Conservation (phyloP, 805 yeast genomes). For the Danielozyma ontarioensis region DNA sequence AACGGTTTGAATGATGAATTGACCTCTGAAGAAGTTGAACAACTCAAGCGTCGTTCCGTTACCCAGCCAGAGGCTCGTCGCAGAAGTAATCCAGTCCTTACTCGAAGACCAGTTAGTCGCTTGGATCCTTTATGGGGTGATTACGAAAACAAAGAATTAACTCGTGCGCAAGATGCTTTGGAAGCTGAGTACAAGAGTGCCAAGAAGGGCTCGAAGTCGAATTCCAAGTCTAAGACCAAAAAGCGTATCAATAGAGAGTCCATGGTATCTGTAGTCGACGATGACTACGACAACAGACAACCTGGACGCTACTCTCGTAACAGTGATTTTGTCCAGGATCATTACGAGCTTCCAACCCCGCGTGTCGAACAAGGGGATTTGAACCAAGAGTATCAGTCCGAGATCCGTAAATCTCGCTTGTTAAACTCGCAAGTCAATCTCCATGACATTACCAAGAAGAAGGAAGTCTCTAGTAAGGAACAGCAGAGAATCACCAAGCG, state of each 20-base stretch:
- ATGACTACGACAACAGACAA: constrained; percentile 9
- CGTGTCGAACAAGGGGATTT: constrained; percentile 29
- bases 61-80: constrained; percentile 35
- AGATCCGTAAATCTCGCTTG: constrained; percentile 39
- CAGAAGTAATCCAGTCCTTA: constrained; percentile 33
- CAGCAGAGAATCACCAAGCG: background rate
- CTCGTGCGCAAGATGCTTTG: constrained; percentile 38
- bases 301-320: constrained; percentile 16
- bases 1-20: constrained; percentile 25
- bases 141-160: constrained; percentile 44
- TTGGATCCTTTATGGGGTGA: constrained; percentile 54
- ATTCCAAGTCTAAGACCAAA: constrained; percentile 3
- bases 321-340: constrained; percentile 5
- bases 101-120: constrained; percentile 52
- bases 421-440: constrained; percentile 38
- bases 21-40: constrained; percentile 41
- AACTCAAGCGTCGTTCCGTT: constrained; percentile 41
- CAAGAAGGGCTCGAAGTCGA: constrained; percentile 8
- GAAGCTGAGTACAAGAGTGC: constrained; percentile 27
- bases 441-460: constrained; percentile 15
- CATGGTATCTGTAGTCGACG: constrained; percentile 24
- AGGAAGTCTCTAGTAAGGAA: constrained; percentile 3
- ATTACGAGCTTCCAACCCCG: constrained; percentile 34
- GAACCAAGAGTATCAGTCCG: constrained; percentile 40
- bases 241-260: constrained; percentile 7